Percentiles rank a stretch among this genome's conserved stretches.
Conservation (phyloP, 768 basidiomycete species). For the Lactarius akahatsu region DNA sequence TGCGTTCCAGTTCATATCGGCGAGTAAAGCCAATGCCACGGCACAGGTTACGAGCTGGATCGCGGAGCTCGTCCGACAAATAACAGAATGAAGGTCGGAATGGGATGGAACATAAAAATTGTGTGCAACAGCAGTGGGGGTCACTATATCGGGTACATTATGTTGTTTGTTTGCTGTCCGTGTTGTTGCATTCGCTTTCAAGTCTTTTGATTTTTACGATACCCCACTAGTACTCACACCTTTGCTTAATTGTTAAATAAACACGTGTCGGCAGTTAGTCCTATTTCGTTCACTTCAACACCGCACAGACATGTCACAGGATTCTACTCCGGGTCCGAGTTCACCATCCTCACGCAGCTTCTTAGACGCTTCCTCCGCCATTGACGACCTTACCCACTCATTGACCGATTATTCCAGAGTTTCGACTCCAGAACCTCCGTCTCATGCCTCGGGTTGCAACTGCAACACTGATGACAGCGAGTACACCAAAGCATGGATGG, state of each 20-base stretch:
- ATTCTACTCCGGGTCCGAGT: constrained; percentile 28
- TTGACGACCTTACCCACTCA: constrained; percentile 78
- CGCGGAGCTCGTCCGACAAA: constrained; percentile 55
- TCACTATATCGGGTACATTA: constrained; percentile 11
- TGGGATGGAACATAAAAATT: constrained; percentile 11
- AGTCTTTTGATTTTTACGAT: constrained; percentile 21
- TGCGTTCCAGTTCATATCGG: constrained; percentile 67
- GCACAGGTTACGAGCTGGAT: constrained; percentile 76
- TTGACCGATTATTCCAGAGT: constrained; percentile 69
- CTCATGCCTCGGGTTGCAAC: constrained; percentile 53
- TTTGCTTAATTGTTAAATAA: constrained; percentile 20
- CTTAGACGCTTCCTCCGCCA: constrained; percentile 44
- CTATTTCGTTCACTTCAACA: not conserved
- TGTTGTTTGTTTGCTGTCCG: constrained; percentile 14
- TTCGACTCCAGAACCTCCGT: constrained; percentile 67
- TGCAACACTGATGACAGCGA: constrained; percentile 67
- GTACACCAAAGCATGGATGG: constrained; percentile 59
- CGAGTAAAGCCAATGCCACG: constrained; percentile 39
- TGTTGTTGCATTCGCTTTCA: constrained; percentile 25
- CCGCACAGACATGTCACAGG: constrained; percentile 5
- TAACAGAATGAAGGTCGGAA: constrained; percentile 43
- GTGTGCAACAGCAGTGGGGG: constrained; percentile 2
- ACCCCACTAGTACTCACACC: constrained; percentile 16
- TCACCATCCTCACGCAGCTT: constrained; percentile 36
- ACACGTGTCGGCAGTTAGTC: constrained; percentile 8